phyloP scores from a whole-genome alignment of 495 filamentous ascomycete species.

The Neurospora sp. region DNA sequence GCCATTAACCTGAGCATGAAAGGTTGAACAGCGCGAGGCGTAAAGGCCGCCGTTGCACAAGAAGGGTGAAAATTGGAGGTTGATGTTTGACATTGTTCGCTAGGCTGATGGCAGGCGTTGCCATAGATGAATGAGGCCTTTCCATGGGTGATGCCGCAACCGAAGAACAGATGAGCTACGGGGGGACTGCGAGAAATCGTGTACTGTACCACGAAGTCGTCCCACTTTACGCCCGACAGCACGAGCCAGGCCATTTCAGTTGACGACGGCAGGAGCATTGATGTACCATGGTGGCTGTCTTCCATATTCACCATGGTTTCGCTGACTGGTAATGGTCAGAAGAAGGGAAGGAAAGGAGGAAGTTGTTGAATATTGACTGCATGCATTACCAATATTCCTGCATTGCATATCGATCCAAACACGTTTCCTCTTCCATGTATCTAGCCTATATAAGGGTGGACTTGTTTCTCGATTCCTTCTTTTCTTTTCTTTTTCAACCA shows the following conservation, averaged over 20 bases:
- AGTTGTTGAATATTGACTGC: neutral
- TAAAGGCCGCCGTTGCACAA: neutral
- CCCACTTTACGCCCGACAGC: neutral
- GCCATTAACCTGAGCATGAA: neutral
- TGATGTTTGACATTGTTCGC: no score
- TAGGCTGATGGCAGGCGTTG: no score
- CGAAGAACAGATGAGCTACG: neutral
- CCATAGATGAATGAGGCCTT: no score
- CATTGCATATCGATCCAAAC: no score
- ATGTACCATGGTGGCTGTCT: no score
- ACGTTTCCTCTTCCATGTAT: no score
- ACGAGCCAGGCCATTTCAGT: neutral
- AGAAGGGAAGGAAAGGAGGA: neutral
- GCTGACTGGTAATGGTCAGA: neutral
- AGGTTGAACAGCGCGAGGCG: neutral
- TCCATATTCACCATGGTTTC: no score
- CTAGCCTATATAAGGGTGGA: no score
- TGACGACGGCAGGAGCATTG: neutral
- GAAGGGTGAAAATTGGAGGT: neutral
- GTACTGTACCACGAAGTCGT: neutral
- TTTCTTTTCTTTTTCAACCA: no score
- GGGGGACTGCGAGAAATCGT: neutral
- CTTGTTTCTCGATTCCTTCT: no score
- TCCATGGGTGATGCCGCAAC: no score
- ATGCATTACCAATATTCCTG: no score